Conservation (phyloP, 2,329 filamentous ascomycete species). For the Hymenoscyphus fructigenus region DNA sequence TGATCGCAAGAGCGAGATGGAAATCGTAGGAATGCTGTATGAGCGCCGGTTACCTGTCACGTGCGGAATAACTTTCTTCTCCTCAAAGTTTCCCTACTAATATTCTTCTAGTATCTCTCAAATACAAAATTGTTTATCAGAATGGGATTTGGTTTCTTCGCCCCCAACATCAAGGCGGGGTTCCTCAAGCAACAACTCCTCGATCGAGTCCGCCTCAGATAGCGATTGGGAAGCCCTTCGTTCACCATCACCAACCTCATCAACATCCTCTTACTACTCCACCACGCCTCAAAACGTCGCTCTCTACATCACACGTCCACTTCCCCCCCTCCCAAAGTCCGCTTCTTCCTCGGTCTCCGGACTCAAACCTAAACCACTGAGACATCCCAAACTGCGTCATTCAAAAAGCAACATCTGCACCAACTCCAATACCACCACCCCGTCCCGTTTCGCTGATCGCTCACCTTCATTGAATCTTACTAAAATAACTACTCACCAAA, state of each 20-base stretch:
- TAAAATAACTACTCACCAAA: constrained; percentile 18
- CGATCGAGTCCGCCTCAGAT: background rate
- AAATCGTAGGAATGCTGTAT: constrained; percentile 25
- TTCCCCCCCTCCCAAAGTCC: constrained; percentile 21
- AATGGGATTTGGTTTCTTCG: constrained; percentile 20
- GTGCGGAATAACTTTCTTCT: constrained; percentile 16
- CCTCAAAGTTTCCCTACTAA: constrained; percentile 11
- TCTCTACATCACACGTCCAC: constrained; percentile 19
- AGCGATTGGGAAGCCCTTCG: constrained; percentile 17
- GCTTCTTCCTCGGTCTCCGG: background rate
- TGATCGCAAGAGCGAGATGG: constrained; percentile 22
- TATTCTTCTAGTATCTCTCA: constrained; percentile 22
- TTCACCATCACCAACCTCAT: constrained; percentile 10
- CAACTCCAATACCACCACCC: background rate
- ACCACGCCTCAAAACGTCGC: constrained; percentile 16
- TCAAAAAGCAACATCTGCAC: background rate
- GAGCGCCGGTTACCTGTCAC: constrained; percentile 22
- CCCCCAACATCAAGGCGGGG: constrained; percentile 10
- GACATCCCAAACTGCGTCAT: constrained; percentile 3
- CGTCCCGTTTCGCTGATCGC: constrained; percentile 1
- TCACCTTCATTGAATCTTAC: constrained; percentile 12
- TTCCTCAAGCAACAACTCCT: constrained; percentile 8
- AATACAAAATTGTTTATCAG: constrained; percentile 23
- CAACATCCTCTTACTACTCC: constrained; percentile 13
- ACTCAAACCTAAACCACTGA: background rate